phyloP scores from a whole-genome alignment of 768 basidiomycete species.

The Leccinum aurantiacum region DNA sequence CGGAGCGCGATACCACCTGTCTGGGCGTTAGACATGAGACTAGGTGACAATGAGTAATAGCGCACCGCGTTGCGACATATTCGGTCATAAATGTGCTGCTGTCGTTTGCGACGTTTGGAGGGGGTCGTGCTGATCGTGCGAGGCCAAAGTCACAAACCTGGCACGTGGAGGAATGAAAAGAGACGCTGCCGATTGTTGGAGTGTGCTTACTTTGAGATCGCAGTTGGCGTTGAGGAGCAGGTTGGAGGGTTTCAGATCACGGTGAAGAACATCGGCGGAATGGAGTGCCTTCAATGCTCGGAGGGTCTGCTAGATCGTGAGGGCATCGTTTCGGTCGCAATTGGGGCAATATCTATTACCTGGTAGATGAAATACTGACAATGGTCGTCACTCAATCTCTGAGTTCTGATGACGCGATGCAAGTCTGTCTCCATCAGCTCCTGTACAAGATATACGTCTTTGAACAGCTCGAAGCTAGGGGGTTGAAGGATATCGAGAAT shows the following conservation, averaged over 20 bases:
- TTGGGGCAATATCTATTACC: conserved; percentile 38
- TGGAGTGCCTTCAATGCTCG: conserved; percentile 94
- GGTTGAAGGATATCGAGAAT: conserved; percentile 94
- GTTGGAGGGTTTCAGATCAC: conserved; percentile 96
- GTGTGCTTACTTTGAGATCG: conserved; percentile 77
- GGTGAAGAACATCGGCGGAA: conserved; percentile 91
- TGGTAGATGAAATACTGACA: conserved; percentile 98
- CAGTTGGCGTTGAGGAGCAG: conserved; percentile 95
- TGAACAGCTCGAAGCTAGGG: conserved; percentile 70
- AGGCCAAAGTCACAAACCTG: conserved; percentile 88
- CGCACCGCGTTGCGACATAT: conserved; percentile 91
- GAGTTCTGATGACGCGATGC: conserved; percentile 94
- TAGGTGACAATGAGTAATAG: background rate
- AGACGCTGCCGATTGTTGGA: conserved; percentile 2
- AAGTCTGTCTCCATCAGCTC: conserved; percentile 93
- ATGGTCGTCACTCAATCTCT: conserved; percentile 92
- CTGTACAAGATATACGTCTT: conserved; percentile 75
- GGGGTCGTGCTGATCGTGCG: conserved; percentile 74
- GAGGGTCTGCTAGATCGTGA: conserved; percentile 50
- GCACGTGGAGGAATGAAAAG: conserved; percentile 2
- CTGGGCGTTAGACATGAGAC: conserved; percentile 3
- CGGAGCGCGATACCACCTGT: conserved; percentile 94
- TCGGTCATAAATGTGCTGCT: conserved; percentile 86
- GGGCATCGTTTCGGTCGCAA: background rate
- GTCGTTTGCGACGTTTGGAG: conserved; percentile 70